Evolutionary conservation across 345 rosid genomes (phyloP).

Genomic region (Aquilaria sinensis): DNA sequence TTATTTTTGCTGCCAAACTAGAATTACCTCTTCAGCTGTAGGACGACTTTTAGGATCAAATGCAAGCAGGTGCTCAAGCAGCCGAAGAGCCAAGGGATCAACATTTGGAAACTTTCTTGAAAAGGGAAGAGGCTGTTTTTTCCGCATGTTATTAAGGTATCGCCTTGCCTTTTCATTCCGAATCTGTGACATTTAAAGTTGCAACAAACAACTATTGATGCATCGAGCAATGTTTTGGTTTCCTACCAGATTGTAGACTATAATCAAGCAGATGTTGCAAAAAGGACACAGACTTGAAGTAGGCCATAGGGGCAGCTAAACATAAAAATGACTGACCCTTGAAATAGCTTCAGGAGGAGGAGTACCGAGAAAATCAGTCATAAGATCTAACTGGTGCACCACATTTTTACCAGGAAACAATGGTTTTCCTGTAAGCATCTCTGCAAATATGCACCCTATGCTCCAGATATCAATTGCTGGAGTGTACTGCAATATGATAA

Average conservation of each 20-base stretch:
- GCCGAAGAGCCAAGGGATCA: slow-evolving; percentile 73
- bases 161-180: slow-evolving; percentile 92
- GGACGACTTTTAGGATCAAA: slow-evolving; percentile 95
- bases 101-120: slow-evolving; percentile 68
- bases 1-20: not conserved
- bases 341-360: slow-evolving; percentile 64
- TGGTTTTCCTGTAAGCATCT: slow-evolving; percentile 86
- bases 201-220: slow-evolving; percentile 6
- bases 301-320: not conserved
- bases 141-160: slow-evolving; percentile 83
- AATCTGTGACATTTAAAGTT: slow-evolving; percentile 36
- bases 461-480: slow-evolving; percentile 95
- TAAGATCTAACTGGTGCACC: slow-evolving; percentile 83
- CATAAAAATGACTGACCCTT: slow-evolving; percentile 40
- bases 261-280: not conserved
- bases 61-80: slow-evolving; percentile 67
- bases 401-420: slow-evolving; percentile 89
- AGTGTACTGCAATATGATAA: slow-evolving; percentile 54
- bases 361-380: slow-evolving; percentile 91
- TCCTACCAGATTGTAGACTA: not conserved
- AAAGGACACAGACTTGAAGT: slow-evolving; percentile 1
- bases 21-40: slow-evolving; percentile 63
- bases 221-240: not conserved
- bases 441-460: slow-evolving; percentile 91
- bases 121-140: slow-evolving; percentile 66